Conservation (phyloP, 2,329 filamentous ascomycete species). For the Hymenoscyphus scutula region DNA sequence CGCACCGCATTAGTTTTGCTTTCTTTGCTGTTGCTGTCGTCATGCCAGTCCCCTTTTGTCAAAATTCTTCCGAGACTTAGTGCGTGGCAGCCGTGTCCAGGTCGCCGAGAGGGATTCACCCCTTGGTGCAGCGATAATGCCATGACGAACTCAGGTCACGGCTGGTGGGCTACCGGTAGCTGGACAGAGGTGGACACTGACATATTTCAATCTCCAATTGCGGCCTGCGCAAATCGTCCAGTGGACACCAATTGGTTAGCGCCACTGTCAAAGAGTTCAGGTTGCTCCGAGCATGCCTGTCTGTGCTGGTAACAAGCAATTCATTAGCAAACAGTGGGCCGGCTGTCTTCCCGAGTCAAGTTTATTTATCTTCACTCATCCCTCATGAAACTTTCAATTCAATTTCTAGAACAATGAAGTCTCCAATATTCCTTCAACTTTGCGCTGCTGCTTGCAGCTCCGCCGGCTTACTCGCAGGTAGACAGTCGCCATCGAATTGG, state of each 20-base stretch:
- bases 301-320: too few relatives aligned
- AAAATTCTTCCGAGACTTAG: too few relatives aligned
- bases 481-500: constrained; percentile 13
- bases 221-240: neutral
- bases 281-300: neutral
- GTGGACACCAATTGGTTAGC: neutral
- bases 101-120: too few relatives aligned
- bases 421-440: neutral
- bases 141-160: too few relatives aligned
- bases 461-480: neutral
- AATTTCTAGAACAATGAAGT: neutral
- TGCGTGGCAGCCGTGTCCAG: too few relatives aligned
- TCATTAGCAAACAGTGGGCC: neutral
- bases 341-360: neutral
- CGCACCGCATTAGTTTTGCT: too few relatives aligned
- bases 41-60: too few relatives aligned
- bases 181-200: too few relatives aligned
- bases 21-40: too few relatives aligned
- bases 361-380: neutral
- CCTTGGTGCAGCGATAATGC: too few relatives aligned
- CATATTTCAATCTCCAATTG: neutral
- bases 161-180: neutral
- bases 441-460: neutral
- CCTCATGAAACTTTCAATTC: neutral
- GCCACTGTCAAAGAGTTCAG: too few relatives aligned